Conservation (phyloP, 2,329 filamentous ascomycete species). For the Sporothrix dimorphospora region DNA sequence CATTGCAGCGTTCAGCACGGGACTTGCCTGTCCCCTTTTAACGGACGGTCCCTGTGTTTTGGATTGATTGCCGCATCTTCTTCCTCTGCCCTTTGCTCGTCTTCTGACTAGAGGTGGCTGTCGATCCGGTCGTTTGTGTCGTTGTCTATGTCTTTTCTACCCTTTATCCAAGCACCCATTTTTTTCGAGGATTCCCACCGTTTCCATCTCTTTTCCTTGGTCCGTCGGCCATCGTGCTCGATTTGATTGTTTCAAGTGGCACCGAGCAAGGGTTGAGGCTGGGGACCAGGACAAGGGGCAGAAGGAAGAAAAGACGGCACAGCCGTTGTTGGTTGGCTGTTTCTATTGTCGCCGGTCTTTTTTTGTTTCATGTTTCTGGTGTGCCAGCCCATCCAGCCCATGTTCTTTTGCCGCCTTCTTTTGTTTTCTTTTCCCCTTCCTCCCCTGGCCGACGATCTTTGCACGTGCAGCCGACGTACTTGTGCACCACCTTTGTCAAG, state of each 20-base stretch:
- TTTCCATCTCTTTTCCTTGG: not conserved
- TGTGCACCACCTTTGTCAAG: not conserved
- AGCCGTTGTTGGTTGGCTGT: not conserved
- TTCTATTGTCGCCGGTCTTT: not conserved
- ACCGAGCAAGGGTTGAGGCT: not conserved
- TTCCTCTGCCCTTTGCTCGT: not conserved
- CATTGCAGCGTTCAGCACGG: too few relatives aligned
- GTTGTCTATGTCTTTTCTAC: not conserved
- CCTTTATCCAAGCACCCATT: not conserved
- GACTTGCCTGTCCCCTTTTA: not conserved
- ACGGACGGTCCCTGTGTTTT: not conserved
- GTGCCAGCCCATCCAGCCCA: not conserved
- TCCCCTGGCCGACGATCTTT: not conserved
- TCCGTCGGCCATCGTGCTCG: not conserved
- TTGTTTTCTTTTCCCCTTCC: not conserved
- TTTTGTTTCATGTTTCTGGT: constrained; percentile 19
- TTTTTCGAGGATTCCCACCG: not conserved
- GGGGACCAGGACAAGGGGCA: not conserved
- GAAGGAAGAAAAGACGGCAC: constrained; percentile 3
- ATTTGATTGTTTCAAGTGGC: constrained; percentile 16
- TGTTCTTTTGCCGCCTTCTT: not conserved
- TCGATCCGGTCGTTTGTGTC: not conserved
- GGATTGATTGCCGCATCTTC: not conserved
- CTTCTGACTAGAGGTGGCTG: not conserved
- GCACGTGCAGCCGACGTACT: not conserved